Percentiles rank a stretch among this genome's conserved stretches.
Evolutionary conservation across 805 yeast species (phyloP).

Genomic region (Komagataella pseudopastoris): DNA sequence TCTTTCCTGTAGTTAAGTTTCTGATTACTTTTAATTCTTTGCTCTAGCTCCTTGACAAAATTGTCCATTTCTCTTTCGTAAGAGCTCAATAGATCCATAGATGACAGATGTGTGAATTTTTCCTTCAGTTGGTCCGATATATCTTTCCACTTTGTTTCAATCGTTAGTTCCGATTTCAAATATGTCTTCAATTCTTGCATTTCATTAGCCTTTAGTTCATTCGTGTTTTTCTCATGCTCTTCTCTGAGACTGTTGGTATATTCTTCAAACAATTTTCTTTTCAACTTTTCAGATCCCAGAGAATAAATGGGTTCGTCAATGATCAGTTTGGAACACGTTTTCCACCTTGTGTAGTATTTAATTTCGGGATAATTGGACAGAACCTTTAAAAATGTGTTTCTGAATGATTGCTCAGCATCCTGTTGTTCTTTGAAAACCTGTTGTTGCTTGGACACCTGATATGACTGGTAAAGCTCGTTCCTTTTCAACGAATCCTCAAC

Average conservation of each 20-base stretch:
- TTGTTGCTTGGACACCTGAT: constrained; percentile 33
- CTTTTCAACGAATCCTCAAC: constrained; percentile 48
- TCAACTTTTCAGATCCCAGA: constrained; percentile 41
- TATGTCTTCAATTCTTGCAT: constrained; percentile 37
- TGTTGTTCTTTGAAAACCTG: constrained; percentile 40
- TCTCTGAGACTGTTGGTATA: constrained; percentile 27
- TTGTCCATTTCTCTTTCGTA: constrained; percentile 24
- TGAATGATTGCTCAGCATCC: constrained; percentile 39
- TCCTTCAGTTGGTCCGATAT: constrained; percentile 21
- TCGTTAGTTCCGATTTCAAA: constrained; percentile 20
- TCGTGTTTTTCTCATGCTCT: constrained; percentile 14
- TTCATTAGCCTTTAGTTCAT: constrained; percentile 30
- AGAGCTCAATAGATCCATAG: constrained; percentile 44
- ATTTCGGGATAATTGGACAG: constrained; percentile 28
- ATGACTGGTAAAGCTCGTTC: constrained; percentile 51
- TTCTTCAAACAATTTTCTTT: constrained; percentile 38
- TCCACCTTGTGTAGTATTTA: constrained; percentile 52
- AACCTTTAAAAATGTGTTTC: constrained; percentile 35
- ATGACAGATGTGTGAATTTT: constrained; percentile 36
- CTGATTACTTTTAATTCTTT: constrained; percentile 14
- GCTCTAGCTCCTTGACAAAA: constrained; percentile 17
- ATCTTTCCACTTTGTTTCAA: constrained; percentile 23
- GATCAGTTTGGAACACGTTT: constrained; percentile 35
- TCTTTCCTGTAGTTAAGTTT: constrained; percentile 38
- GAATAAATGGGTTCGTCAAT: constrained; percentile 57